Evolutionary conservation across 768 basidiomycete species (phyloP).

Genomic region (Boletus speciosus): DNA sequence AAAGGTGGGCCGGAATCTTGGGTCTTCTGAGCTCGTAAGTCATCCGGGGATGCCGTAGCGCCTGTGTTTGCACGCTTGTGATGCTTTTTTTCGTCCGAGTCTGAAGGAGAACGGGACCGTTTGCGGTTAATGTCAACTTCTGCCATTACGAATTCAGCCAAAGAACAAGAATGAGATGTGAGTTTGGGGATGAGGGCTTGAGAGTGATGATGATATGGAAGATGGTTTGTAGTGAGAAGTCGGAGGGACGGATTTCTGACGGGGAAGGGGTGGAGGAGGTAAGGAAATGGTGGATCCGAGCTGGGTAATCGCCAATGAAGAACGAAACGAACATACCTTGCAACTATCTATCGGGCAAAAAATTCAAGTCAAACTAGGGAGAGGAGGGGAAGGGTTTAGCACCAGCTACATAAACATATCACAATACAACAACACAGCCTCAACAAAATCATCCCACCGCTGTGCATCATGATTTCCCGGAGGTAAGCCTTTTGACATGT

Average conservation of each 20-base stretch:
- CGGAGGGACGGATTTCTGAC: constrained; percentile 44
- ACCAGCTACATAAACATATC: constrained; percentile 14
- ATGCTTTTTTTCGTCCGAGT: constrained; percentile 74
- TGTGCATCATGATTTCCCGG: constrained; percentile 20
- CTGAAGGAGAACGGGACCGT: constrained; percentile 82
- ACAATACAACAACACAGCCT: constrained; percentile 25
- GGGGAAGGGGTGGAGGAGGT: constrained; percentile 52
- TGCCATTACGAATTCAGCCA: constrained; percentile 72
- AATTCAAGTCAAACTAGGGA: neutral
- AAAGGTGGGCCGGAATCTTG: constrained; percentile 42
- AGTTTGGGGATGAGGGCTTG: constrained; percentile 43
- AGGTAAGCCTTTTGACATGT: constrained; percentile 15
- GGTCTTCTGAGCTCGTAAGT: constrained; percentile 47
- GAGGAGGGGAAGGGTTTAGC: constrained; percentile 8
- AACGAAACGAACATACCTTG: constrained; percentile 36
- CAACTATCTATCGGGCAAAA: neutral
- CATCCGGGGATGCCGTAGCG: constrained; percentile 59
- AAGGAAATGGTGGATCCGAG: constrained; percentile 54
- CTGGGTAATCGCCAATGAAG: constrained; percentile 42
- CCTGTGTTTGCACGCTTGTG: constrained; percentile 85
- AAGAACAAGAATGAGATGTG: constrained; percentile 37
- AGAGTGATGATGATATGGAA: constrained; percentile 39
- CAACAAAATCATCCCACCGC: constrained; percentile 46
- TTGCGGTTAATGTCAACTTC: constrained; percentile 83
- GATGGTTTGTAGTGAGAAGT: constrained; percentile 38